A percentile compares a stretch with the other conserved stretches of the same genome.
Conservation (phyloP, 164 flowering plant species). For the Amborella trichopoda region DNA sequence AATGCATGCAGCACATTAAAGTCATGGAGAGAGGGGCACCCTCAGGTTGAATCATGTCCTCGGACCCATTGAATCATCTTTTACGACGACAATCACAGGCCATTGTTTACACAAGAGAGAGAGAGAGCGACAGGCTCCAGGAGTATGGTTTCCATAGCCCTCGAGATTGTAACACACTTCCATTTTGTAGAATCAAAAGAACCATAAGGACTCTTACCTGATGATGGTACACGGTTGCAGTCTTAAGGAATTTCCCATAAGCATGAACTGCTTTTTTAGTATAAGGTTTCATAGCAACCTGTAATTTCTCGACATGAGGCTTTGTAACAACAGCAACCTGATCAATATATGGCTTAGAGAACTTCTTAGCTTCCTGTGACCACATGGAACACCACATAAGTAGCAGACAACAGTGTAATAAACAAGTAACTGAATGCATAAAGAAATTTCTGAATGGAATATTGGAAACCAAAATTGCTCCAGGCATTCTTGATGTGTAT, state of each 20-base stretch:
- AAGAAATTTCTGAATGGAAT: too few species aligned
- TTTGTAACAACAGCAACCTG: constrained; percentile 43
- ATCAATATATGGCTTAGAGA: constrained; percentile 69
- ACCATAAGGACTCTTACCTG: constrained; percentile 32
- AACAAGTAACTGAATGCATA: not conserved
- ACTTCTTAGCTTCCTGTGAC: constrained; percentile 58
- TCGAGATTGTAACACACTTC: too few species aligned
- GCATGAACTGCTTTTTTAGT: constrained; percentile 36
- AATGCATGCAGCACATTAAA: too few species aligned
- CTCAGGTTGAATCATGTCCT: too few species aligned
- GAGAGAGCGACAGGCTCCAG: too few species aligned
- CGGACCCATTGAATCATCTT: too few species aligned
- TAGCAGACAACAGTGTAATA: not conserved
- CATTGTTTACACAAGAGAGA: too few species aligned
- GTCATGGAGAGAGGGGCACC: too few species aligned
- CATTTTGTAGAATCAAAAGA: constrained; percentile 4
- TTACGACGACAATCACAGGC: too few species aligned
- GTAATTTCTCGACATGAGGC: constrained; percentile 76
- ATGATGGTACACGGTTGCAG: constrained; percentile 54
- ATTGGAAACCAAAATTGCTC: too few species aligned
- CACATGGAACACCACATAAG: constrained; percentile 4
- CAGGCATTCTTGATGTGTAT: too few species aligned
- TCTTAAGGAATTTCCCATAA: constrained; percentile 49
- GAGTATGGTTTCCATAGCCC: too few species aligned
- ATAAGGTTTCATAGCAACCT: constrained; percentile 55